Evolutionary conservation across 192 early-diverging fungal genomes (phyloP), one percentile per base, ranked within the genome.

Genomic region (Coemansia sp.): DNA sequence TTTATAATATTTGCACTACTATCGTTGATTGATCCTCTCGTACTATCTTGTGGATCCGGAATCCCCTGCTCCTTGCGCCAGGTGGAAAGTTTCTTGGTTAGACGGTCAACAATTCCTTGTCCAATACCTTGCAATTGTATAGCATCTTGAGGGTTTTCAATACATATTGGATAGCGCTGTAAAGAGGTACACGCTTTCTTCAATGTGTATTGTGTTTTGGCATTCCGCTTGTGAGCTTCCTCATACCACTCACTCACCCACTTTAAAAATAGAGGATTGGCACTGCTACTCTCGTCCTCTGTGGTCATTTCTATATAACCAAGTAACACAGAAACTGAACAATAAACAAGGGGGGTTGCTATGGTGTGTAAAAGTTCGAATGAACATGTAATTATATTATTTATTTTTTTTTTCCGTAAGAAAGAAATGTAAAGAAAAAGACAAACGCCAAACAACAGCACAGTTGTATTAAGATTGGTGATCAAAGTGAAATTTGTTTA

Each of bases 201-300:
- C 8, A 81, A 49, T 6, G 83, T 80, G 56, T 78, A 82, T 56
- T 85, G 89, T 0, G 76, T 64, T 56, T 85, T 85, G 38, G 73
- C 62, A 27, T 83, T 80, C 52, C 76, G 57, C 1, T 38, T 60
- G 56, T 69, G 67, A 4, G 86, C 86, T 16, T 81, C 64, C 18
- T 85, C 79, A 76, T 86, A 82, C 89, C 87, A 89, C 60, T 89
- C 87, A n/a, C 66, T 69, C 5, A 90, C 67, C 90, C 90, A 92
- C 61, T 83, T 62, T 34, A 85, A 62, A 32, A 82, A 85, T 22
- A 90, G 61, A 7, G 89, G 89, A 65, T 92, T 92, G 14, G 85
- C 88, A 65, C 89, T 90, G 10, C 57, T 65, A 9, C 26, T 32
- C 31, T 66, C 71, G 23, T 28, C 60, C 31, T 73, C 59, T 30